A percentile compares a stretch with the other conserved stretches of the same genome.
Evolutionary conservation across 306 rosid species (phyloP).

Genomic region (Glycine tomentella): DNA sequence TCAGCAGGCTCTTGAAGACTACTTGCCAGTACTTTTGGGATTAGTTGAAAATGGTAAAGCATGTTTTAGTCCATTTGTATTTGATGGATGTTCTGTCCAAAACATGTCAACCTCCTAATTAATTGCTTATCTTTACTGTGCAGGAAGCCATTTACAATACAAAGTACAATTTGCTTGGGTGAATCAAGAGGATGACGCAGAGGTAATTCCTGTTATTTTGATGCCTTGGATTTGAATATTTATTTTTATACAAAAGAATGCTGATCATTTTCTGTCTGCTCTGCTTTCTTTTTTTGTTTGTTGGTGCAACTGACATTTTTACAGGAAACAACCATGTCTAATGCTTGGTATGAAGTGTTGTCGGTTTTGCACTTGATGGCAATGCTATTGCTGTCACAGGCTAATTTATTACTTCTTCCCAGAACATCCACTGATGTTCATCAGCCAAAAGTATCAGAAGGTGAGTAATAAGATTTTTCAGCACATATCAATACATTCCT

Average conservation of each 20-base stretch:
- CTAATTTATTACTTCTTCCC: slow-evolving; percentile 92
- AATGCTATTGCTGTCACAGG: slow-evolving; percentile 70
- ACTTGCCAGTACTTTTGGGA: slow-evolving; percentile 94
- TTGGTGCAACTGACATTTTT: slow-evolving; percentile 40
- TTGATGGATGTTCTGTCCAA: slow-evolving; percentile 39
- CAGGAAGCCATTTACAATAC: slow-evolving; percentile 92
- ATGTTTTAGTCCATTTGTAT: slow-evolving; percentile 26
- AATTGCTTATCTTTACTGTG: slow-evolving; percentile 48
- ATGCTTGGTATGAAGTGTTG: slow-evolving; percentile 95
- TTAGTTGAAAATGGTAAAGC: slow-evolving; percentile 85
- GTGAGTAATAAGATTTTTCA: slow-evolving; percentile 49
- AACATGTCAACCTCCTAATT: slow-evolving; percentile 38
- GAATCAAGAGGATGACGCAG: slow-evolving; percentile 92
- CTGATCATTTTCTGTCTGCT: not conserved
- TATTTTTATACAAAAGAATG: slow-evolving; percentile 34
- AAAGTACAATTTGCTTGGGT: slow-evolving; percentile 91
- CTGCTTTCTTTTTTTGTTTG: not conserved
- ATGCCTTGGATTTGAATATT: slow-evolving; percentile 24
- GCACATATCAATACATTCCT: slow-evolving; percentile 22
- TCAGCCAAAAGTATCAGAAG: slow-evolving; percentile 94
- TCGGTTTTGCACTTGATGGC: slow-evolving; percentile 96
- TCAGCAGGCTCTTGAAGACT: slow-evolving; percentile 92
- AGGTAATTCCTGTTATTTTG: slow-evolving; percentile 53
- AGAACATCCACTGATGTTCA: slow-evolving; percentile 76
- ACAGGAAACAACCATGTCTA: slow-evolving; percentile 87